Base-by-base conservation (phyloP, 768 basidiomycete species). In the Pleurotus citrinopileatus region DNA sequence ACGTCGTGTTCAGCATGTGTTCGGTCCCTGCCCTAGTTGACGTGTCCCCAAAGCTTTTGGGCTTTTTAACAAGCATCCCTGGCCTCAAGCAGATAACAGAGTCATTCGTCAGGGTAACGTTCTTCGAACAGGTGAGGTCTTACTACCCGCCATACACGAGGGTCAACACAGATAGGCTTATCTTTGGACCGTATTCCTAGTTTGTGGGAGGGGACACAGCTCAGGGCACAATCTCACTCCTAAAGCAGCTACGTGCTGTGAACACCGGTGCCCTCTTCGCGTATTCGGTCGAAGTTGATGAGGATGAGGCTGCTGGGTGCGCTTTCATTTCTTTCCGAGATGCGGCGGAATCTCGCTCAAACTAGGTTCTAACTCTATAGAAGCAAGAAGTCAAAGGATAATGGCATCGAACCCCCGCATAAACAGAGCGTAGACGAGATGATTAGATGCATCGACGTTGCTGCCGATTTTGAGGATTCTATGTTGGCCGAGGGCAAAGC, bases 191-290 rank as follows among this genome's bases (percentile, higher is more conserved):
- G 55, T 53, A 34, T 34, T 6, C 25, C 9, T 50, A 93, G 86
- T 98, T 96, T 60, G 94, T 95, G 1, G 93, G 94, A 0, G 94
- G 90, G 2, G 93, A 95, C 55, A 87, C 87, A 0, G 89, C 86
- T 0, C 76, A 80, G 32, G 84, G 79, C 15, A 80, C 86, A 5
- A 59, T 89, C 3, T 85, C 90, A 1, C 65, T 89, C 0, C 78
- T 97, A 36, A 71, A 75, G 36, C 62, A 68, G 10, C 74, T 95
- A 22, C 81, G 93, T 15, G 67, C 67, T 8, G 78, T 79, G 56
- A 87, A 89, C 61, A 88, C 85, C 57, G 94, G 91, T 2, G 75
- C 80, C 7, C 69, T 97, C 10, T 82, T 97, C 58, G 85, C 80
- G 19, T 96, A 97, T 70, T 89, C 86, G 46, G 91, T 92, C 23